Conservation (phyloP, 345 rosid genomes). For the Acer saccharum region DNA sequence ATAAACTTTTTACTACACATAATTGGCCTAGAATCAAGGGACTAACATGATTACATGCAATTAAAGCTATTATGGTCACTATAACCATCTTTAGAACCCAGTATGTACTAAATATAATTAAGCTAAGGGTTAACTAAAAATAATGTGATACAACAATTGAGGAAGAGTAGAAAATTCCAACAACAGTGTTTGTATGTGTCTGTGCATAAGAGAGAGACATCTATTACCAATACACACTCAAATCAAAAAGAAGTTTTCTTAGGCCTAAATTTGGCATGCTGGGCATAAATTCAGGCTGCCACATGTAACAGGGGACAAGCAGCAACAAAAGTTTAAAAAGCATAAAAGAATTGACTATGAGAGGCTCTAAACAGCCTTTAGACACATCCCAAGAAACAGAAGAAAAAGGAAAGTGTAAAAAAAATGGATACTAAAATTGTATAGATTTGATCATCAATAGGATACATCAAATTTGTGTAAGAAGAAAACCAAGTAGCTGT, state of each 20-base stretch:
- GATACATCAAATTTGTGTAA: background rate
- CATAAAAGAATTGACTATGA: background rate
- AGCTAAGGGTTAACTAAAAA: background rate
- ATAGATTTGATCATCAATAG: background rate
- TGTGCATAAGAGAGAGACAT: background rate
- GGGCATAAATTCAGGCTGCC: background rate
- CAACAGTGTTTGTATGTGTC: too few species aligned
- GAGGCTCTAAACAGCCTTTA: background rate
- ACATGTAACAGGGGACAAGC: background rate
- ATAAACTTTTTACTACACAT: too few species aligned
- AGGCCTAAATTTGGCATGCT: background rate
- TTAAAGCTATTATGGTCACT: too few species aligned
- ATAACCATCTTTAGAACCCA: too few species aligned
- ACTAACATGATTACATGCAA: too few species aligned
- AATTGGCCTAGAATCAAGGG: too few species aligned
- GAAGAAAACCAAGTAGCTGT: background rate
- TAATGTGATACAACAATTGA: background rate
- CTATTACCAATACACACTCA: background rate
- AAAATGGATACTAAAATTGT: background rate
- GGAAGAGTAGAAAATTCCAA: background rate
- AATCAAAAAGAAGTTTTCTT: background rate
- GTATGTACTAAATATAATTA: too few species aligned
- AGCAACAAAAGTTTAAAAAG: background rate
- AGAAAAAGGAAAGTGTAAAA: too few species aligned
- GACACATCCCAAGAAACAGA: background rate